Base-by-base conservation (phyloP, 345 rosid genomes). In the rapeseed (Brassica napus) region DNA sequence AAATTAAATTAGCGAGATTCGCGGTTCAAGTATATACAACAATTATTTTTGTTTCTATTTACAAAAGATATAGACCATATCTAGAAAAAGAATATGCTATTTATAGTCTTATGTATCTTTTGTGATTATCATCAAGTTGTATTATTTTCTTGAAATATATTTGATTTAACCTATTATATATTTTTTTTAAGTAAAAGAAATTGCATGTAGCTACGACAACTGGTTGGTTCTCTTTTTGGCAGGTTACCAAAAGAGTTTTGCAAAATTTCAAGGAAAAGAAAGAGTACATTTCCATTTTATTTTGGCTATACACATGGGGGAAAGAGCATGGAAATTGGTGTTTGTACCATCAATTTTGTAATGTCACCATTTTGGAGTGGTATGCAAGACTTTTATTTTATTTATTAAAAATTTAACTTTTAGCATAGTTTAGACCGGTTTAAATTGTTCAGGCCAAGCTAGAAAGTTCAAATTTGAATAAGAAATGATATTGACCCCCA, bases 191-290 rank as follows among this genome's bases (percentile, higher is more conserved):
- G 60, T 26, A 26, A 24, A 23, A 65, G 11, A 14, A 47, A 66
- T 26, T 35, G 65, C 65, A 75, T 39, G 9, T 28, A 26, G 16
- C 1, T 58, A 18, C 26, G 68, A 68, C 68, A 68, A 76, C 16
- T 68, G 74, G 47, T 21, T 69, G 54, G 15, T 68, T 68, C 62
- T 68, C 64, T 28, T 77, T 35, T 65, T 34, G 37, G 35, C 24
- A 18, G 26, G 74, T 68, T 76, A 68, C 61, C 18, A 59, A 11
- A 68, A 68, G 67, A 68, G 49, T 67, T 5, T 64, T 57, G 11
- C 57, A 49, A 49, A 10, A 39, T 60, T 10, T 6, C 16, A 42
- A 11, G 31, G 28, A 59, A 8, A 58, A 4, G 42, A 31, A 60
- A 12, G 8, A 30, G 18, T 62, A 62, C 31, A 2, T 62, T 30